Evolutionary conservation across 148 eudicot genomes (phyloP).

Genomic region (Tetragonia tetragonoides): DNA sequence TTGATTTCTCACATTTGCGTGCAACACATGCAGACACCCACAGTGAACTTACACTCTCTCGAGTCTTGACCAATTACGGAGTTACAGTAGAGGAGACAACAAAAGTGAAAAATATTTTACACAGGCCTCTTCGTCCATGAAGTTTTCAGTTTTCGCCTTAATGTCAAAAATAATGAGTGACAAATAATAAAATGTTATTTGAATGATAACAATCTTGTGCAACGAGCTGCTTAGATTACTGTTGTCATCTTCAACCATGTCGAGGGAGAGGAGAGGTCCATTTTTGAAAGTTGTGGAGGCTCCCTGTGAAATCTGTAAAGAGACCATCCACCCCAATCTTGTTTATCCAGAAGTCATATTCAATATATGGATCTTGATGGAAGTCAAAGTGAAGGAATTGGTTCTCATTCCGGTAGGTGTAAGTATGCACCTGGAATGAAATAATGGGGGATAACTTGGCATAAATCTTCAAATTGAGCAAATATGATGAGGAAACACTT

Average conservation of each 20-base stretch:
- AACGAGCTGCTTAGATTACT: not conserved
- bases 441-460: conserved; percentile 46
- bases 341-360: conserved; percentile 81
- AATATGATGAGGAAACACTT: not conserved
- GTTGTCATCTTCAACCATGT: conserved; percentile 22
- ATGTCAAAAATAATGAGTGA: not conserved
- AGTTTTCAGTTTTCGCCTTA: no score
- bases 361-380: conserved; percentile 74
- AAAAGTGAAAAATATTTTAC: no score
- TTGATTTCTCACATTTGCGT: no score
- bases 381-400: conserved; percentile 65
- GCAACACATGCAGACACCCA: no score
- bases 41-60: no score
- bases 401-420: conserved; percentile 84
- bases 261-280: conserved; percentile 47
- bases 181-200: not conserved
- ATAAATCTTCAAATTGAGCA: conserved; percentile 38
- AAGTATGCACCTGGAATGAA: conserved; percentile 76
- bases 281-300: conserved; percentile 72
- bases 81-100: no score
- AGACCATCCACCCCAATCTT: conserved; percentile 82
- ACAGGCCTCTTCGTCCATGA: no score
- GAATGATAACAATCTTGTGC: not conserved
- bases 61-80: no score
- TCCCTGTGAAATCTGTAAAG: conserved; percentile 91